A percentile compares a stretch with the other conserved stretches of the same genome.
Conservation (phyloP, 306 rosid genomes). For the Rosa persica region DNA sequence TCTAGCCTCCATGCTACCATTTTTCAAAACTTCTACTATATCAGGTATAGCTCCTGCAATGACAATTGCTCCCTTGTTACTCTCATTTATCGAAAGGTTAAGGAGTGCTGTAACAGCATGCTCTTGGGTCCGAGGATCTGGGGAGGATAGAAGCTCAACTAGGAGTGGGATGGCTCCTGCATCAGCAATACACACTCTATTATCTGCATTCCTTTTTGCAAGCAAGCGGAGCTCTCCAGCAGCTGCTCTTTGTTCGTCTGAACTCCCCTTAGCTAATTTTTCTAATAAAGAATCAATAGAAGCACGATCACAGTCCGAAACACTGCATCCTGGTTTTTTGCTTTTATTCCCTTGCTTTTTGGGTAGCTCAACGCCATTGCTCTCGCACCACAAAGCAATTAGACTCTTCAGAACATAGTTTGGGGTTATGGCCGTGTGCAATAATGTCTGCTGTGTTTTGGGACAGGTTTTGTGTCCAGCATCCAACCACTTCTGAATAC, state of each 20-base stretch:
- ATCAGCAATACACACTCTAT: constrained; percentile 92
- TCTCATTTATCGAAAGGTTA: constrained; percentile 85
- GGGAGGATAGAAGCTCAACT: constrained; percentile 71
- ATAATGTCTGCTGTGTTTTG: constrained; percentile 83
- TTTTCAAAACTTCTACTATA: constrained; percentile 86
- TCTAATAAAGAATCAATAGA: constrained; percentile 58
- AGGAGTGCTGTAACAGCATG: constrained; percentile 98
- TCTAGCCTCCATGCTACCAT: constrained; percentile 96
- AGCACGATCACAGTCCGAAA: constrained; percentile 73
- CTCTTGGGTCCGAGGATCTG: constrained; percentile 85
- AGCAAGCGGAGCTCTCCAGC: constrained; percentile 95
- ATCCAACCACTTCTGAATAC: constrained; percentile 97
- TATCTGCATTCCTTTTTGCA: constrained; percentile 93
- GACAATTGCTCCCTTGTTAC: constrained; percentile 89
- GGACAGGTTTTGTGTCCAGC: constrained; percentile 97
- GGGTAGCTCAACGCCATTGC: constrained; percentile 91
- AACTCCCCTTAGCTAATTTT: constrained; percentile 58
- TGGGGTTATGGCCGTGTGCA: constrained; percentile 92
- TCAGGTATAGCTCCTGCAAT: constrained; percentile 91
- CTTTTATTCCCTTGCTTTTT: constrained; percentile 64
- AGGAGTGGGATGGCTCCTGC: constrained; percentile 98
- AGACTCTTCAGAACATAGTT: constrained; percentile 95
- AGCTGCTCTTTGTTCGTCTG: constrained; percentile 87
- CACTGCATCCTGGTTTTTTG: constrained; percentile 64
- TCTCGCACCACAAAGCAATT: constrained; percentile 94